Evolutionary conservation across 192 early-diverging fungal species (phyloP), one percentile per base, ranked within the genome.

Genomic region (Coemansia sp.): DNA sequence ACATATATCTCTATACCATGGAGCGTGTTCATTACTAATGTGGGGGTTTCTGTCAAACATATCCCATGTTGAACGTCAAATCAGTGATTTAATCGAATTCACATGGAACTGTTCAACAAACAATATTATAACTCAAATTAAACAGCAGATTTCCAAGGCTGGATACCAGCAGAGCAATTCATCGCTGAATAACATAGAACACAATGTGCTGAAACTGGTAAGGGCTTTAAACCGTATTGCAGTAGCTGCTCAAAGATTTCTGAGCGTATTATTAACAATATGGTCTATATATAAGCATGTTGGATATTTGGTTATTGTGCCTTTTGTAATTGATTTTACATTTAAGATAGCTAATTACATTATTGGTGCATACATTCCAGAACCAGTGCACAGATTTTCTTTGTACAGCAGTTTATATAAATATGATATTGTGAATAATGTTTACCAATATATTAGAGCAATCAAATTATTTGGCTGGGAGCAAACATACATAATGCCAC

Each of bases 391-490:
- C 27, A 41, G 9, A 7, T 41, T 2, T 41, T 6, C 39, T 12
- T 41, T 14, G 7, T 10, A 41, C 39, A 41, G 39, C 5, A 41
- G 10, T 2, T 41, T 14, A 41, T 41, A 41, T 1, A 41, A 14
- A 9, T 14, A 41, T 14, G 14, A 41, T 41, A 41, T 41, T 41
- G 1, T 41, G 14, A 41, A 14, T 0, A 14, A 41, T 10, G 39
- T 41, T 3, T 41, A 12, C 14, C 0, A 2, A 14, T 2, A 41
- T 41, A 41, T 41, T 12, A 41, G 39, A 41, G 57, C 67, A 2
- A 65, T 78, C 5, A 78, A 72, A 56, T n/a, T 78, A 17, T 72
- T 68, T 60, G 66, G 70, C 9, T 78, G 76, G 76, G 76, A 78
- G 24, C 54, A 29, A 19, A 63, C 60, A 32, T 72, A 59, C 23